These are phyloP conservation scores for Colletotrichum sp. DNA, from an alignment of 2,329 filamentous ascomycete species.

Conservation along the genomic window DNA sequence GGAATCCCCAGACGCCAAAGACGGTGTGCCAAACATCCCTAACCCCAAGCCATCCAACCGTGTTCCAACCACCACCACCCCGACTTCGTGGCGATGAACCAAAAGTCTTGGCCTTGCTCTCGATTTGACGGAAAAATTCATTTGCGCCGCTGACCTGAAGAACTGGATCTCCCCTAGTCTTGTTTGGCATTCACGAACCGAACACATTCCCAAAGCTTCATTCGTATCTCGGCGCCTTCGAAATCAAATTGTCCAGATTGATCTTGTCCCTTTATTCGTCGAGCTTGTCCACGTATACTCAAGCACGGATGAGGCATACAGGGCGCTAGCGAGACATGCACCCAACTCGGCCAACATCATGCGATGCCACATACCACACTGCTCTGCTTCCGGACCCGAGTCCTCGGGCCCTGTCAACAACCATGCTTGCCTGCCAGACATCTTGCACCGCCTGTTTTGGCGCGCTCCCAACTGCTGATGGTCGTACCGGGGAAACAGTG, in stretches of 20 bases:
- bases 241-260: neutral
- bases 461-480: neutral
- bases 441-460: neutral
- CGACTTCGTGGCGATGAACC: neutral
- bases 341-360: slow-evolving; percentile 4
- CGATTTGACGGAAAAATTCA: slow-evolving; percentile 20
- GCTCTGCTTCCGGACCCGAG: slow-evolving; percentile 6
- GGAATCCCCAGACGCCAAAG: neutral
- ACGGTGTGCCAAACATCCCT: neutral
- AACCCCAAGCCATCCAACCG: neutral
- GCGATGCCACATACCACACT: slow-evolving; percentile 8
- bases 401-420: slow-evolving; percentile 4
- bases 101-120: slow-evolving; percentile 3
- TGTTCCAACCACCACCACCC: neutral
- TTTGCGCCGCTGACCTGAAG: slow-evolving; percentile 8
- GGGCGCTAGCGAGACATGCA: neutral
- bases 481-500: neutral
- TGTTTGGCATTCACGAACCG: neutral
- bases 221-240: neutral
- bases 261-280: neutral
- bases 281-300: neutral
- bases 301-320: neutral
- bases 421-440: neutral
- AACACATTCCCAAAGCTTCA: neutral
- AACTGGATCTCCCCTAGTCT: neutral